phyloP scores from a whole-genome alignment of 2,329 filamentous ascomycete species.

The Scedosporium boydii region DNA sequence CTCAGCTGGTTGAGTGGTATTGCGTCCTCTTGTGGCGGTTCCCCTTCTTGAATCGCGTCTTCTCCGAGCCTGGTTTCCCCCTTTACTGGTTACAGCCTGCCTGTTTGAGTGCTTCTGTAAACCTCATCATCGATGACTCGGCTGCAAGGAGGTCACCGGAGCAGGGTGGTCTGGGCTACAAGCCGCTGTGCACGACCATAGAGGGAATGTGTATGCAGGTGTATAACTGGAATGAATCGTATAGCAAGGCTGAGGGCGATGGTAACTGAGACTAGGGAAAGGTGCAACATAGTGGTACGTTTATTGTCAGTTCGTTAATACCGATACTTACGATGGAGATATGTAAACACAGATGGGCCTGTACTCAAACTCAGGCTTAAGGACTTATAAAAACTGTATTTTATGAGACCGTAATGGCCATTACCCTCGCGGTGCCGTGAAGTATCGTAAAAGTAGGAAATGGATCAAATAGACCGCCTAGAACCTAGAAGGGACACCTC shows the following conservation, averaged over 20 bases:
- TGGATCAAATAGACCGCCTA: too few species aligned
- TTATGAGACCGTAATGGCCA: too few species aligned
- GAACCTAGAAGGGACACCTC: too few species aligned
- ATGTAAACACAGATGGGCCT: too few species aligned
- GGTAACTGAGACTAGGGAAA: neutral
- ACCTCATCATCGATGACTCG: conserved; percentile 26
- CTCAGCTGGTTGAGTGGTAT: conserved; percentile 28
- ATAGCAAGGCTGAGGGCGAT: conserved; percentile 1
- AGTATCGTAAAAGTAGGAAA: too few species aligned
- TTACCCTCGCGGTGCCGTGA: too few species aligned
- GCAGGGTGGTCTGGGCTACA: conserved; percentile 33
- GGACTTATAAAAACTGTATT: too few species aligned
- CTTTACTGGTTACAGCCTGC: conserved; percentile 30
- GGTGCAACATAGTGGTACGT: neutral
- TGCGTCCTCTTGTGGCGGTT: conserved; percentile 18
- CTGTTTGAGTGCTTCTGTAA: conserved; percentile 24
- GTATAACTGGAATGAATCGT: conserved; percentile 26
- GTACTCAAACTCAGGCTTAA: too few species aligned
- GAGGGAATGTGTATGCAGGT: conserved; percentile 32
- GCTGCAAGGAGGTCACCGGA: conserved; percentile 24
- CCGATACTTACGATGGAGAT: too few species aligned
- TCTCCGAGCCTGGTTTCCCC: conserved; percentile 23
- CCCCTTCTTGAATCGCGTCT: conserved; percentile 15
- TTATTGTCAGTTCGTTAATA: too few species aligned
- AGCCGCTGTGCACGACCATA: conserved; percentile 24